Base-by-base conservation (phyloP, 2,329 filamentous ascomycete species). In the Monilinia fructigena region DNA sequence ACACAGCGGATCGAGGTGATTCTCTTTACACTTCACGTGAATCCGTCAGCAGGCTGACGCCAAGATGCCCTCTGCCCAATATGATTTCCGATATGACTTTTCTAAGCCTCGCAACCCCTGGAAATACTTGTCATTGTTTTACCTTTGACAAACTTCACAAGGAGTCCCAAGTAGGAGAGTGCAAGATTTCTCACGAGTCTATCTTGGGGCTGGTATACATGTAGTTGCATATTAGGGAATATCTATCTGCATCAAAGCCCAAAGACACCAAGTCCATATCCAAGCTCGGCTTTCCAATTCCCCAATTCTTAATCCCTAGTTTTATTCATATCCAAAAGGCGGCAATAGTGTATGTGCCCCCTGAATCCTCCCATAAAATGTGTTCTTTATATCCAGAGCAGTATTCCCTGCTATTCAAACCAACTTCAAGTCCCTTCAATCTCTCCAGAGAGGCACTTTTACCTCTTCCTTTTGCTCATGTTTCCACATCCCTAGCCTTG, bases 401-500 rank as follows among this genome's bases (percentile, higher is more conserved):
- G 56, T 62, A 16, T 55, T 56, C 18, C 65, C 61, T 31, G 38
- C 38, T 7, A 18, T 55, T 55, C 66, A 69, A n/a, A 65, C 50
- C 53, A 70, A 48, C 0, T 66, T 59, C 3, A 26, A 52, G 14
- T 66, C 60, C 28, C 12, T 50, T 50, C 4, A 31, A 20, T 28
- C 53, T 45, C 4, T 53, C 55, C 47, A 56, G 45, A 68, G 70
- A 69, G 1, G 67, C 66, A 3, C 55, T 53, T 35, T 56, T 66
- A 23, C 53, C 63, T 47, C 71, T 31, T 7, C 18, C 58, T 23
- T 73, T 72, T 2, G 35, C 53, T 52, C 72, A 65, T 1, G 71
- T 72, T 38, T 72, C 65, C 28, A 28, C 28, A 28, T 28, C 28
- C 28, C 28, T 28, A 28, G 28, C 28, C 28, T 28, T 28, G 28